A percentile compares a stretch with the other conserved stretches of the same genome.
phyloP scores from a whole-genome alignment of 139 green algal genomes.

The Volvox reticuliferus region DNA sequence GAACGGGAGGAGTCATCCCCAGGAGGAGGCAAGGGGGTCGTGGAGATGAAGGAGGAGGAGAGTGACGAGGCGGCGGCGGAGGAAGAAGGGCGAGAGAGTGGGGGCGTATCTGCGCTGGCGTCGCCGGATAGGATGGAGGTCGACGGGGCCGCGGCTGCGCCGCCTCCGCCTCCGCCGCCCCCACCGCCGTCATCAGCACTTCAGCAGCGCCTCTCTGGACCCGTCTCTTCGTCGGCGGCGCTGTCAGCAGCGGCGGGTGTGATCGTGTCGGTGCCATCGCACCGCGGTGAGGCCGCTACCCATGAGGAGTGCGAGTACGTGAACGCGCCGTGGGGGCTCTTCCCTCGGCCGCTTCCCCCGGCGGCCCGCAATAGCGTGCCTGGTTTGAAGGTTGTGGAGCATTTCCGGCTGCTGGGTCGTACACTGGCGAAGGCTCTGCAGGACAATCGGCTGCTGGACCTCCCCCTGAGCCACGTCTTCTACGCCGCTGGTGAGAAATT shows the following conservation, averaged over 20 bases:
- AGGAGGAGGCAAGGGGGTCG: too few relatives aligned
- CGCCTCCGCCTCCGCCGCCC: neutral
- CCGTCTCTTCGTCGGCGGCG: neutral
- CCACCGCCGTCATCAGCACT: neutral
- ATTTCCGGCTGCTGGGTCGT: conserved; percentile 91
- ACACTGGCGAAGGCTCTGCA: conserved; percentile 94
- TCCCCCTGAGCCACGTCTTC: conserved; percentile 90
- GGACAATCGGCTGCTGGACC: conserved; percentile 93
- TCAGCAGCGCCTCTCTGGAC: neutral
- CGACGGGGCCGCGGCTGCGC: neutral
- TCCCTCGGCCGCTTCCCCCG: conserved; percentile 83
- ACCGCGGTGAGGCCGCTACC: conserved; percentile 7
- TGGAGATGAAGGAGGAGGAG: neutral
- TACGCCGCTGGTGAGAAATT: conserved; percentile 71
- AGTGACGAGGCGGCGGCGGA: neutral
- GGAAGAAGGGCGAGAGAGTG: neutral
- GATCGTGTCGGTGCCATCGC: conserved; percentile 23
- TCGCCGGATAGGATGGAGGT: conserved; percentile 22
- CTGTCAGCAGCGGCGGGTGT: neutral
- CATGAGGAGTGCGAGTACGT: conserved; percentile 71
- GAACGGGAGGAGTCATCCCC: neutral
- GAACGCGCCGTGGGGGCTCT: conserved; percentile 88
- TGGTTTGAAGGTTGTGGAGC: conserved; percentile 54
- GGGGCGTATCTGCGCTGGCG: neutral
- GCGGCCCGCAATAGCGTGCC: conserved; percentile 4